Evolutionary conservation across 192 early-diverging fungal species (phyloP).

Genomic region (Podila verticillata): DNA sequence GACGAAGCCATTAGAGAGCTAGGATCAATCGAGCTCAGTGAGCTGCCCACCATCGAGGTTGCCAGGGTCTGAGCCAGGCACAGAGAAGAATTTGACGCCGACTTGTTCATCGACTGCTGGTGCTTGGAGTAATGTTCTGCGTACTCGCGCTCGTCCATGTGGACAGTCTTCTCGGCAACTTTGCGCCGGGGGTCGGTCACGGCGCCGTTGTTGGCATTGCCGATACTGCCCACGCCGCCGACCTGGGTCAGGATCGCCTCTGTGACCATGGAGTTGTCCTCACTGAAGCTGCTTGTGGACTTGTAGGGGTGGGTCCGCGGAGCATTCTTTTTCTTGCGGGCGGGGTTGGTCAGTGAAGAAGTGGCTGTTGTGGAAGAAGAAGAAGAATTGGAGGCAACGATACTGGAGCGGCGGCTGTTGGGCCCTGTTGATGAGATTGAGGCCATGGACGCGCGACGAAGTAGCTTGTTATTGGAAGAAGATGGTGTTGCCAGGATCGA

Average conservation of each 20-base stretch:
- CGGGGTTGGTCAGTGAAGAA: constrained; percentile 19
- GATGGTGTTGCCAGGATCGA: constrained; percentile 10
- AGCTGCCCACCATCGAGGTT: constrained; percentile 16
- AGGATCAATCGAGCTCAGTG: not conserved
- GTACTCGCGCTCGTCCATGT: constrained; percentile 48
- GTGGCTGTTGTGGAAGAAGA: too few relatives aligned
- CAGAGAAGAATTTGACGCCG: constrained; percentile 4
- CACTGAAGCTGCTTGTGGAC: constrained; percentile 38
- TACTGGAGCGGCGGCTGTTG: constrained; percentile 25
- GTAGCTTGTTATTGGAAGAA: not conserved
- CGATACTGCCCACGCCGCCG: constrained; percentile 38
- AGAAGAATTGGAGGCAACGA: constrained; percentile 1
- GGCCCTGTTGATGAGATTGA: constrained; percentile 11
- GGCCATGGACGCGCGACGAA: constrained; percentile 19
- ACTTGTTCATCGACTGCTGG: constrained; percentile 37
- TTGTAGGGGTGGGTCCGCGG: constrained; percentile 47
- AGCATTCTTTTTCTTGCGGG: constrained; percentile 43
- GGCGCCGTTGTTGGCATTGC: constrained; percentile 16
- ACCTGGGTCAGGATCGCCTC: constrained; percentile 44
- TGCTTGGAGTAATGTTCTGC: constrained; percentile 43
- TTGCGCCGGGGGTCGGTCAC: constrained; percentile 43
- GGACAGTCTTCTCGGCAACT: constrained; percentile 38
- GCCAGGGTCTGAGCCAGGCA: constrained; percentile 24
- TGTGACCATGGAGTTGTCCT: constrained; percentile 43
- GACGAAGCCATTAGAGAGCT: constrained; percentile 30